A percentile compares a stretch with the other conserved stretches of the same genome.
phyloP scores from a whole-genome alignment of 306 rosid genomes.

The Lathyrus aphaca region DNA sequence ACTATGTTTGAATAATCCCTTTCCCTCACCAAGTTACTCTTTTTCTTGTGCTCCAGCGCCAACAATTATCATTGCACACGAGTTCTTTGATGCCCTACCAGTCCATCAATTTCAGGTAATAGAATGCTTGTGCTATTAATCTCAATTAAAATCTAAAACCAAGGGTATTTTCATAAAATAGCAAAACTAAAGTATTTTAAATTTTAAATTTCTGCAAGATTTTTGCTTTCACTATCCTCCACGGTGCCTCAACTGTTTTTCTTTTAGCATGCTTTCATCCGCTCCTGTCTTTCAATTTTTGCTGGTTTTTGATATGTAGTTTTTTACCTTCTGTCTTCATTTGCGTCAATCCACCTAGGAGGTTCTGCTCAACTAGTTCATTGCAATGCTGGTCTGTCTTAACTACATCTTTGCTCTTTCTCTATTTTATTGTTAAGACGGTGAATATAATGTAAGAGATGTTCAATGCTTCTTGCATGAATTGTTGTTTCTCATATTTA shows the following conservation, averaged over 20 bases:
- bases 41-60: constrained; percentile 62
- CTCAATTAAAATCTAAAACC: constrained; percentile 32
- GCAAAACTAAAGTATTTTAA: constrained; percentile 3
- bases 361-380: background rate
- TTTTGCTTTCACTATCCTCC: constrained; percentile 26
- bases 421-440: constrained; percentile 3
- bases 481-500: constrained; percentile 16
- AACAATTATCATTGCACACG: constrained; percentile 84
- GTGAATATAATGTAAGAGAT: constrained; percentile 15
- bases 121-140: constrained; percentile 23
- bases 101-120: constrained; percentile 93
- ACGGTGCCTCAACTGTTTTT: constrained; percentile 29
- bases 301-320: constrained; percentile 1
- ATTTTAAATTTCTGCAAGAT: constrained; percentile 2
- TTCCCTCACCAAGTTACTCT: constrained; percentile 38
- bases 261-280: constrained; percentile 1
- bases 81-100: constrained; percentile 92
- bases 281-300: constrained; percentile 4
- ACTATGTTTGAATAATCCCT: constrained; percentile 6
- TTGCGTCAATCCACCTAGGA: constrained; percentile 15
- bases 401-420: constrained; percentile 12
- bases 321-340: background rate
- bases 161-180: constrained; percentile 13
- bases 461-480: constrained; percentile 2
- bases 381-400: background rate